Conservation (phyloP, 768 basidiomycete species). For the Leccinellum albellum region DNA sequence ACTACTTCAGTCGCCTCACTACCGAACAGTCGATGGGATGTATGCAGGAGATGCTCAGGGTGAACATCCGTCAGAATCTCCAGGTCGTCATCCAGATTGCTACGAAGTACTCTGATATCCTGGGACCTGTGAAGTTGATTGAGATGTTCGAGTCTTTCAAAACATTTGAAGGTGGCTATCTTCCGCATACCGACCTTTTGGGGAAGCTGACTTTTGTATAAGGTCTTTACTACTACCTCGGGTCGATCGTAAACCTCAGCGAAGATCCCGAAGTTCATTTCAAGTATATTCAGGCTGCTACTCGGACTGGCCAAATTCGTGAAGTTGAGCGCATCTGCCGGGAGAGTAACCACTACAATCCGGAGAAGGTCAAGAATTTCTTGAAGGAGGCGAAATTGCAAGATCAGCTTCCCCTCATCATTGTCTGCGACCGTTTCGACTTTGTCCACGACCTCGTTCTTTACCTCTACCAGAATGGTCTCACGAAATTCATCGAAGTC, state of each 20-base stretch:
- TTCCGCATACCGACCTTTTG: background rate
- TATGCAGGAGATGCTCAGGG: constrained; percentile 93
- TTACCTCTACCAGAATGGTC: constrained; percentile 96
- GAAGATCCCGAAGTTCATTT: constrained; percentile 97
- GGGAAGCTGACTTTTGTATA: background rate
- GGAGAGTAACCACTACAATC: constrained; percentile 96
- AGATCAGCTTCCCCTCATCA: constrained; percentile 97
- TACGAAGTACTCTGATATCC: constrained; percentile 97
- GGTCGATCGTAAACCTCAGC: constrained; percentile 94
- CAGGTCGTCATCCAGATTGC: constrained; percentile 96
- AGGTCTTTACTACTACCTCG: constrained; percentile 98
- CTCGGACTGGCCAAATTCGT: constrained; percentile 95
- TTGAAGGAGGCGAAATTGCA: constrained; percentile 95
- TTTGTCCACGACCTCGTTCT: constrained; percentile 98
- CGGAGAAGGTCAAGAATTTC: constrained; percentile 99
- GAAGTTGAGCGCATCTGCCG: constrained; percentile 99
- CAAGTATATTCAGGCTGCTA: constrained; percentile 99
- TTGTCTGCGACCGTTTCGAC: constrained; percentile 99
- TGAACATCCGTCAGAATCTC: constrained; percentile 97
- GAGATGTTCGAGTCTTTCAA: constrained; percentile 99
- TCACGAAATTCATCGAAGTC: constrained; percentile 98
- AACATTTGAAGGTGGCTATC: constrained; percentile 79
- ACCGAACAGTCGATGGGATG: constrained; percentile 97
- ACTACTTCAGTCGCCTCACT: constrained; percentile 94
- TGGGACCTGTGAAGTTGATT: constrained; percentile 95